These are phyloP conservation scores for Emericellopsis atlantica DNA, from an alignment of 2,329 filamentous ascomycete species.

Conservation along the genomic window DNA sequence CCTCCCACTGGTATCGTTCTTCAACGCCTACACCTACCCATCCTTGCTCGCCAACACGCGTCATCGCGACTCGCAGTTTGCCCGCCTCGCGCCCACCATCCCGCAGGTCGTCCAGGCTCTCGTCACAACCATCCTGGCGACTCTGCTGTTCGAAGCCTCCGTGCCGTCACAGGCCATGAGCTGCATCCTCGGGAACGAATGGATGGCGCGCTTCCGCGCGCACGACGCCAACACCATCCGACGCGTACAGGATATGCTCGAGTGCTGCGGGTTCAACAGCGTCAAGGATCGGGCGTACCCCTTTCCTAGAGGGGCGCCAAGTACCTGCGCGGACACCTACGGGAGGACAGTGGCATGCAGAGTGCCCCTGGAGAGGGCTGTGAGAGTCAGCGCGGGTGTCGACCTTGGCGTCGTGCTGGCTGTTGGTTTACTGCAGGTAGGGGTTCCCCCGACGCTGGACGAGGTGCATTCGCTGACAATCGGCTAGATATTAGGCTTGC, in stretches of 20 bases:
- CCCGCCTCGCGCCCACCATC: conserved; percentile 15
- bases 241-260: conserved; percentile 50
- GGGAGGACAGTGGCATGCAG: conserved; percentile 34
- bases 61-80: conserved; percentile 4
- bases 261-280: conserved; percentile 53
- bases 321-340: conserved; percentile 31
- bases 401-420: conserved; percentile 40
- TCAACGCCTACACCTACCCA: conserved; percentile 22
- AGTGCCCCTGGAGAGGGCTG: conserved; percentile 39
- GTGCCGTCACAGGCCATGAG: conserved; percentile 17
- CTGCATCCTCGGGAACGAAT: conserved; percentile 45
- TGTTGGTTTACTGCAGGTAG: conserved; percentile 44
- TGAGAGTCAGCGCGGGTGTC: conserved; percentile 39
- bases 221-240: conserved; percentile 39
- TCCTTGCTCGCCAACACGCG: conserved; percentile 13
- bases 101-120: conserved; percentile 29
- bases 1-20: conserved; percentile 24
- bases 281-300: conserved; percentile 50
- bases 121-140: conserved; percentile 28
- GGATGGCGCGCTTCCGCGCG: conserved; percentile 37
- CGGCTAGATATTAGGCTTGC: conserved; percentile 15
- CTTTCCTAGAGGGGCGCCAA: conserved; percentile 26
- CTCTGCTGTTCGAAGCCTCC: conserved; percentile 23
- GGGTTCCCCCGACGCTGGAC: conserved; percentile 3
- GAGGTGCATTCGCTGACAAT: neutral